phyloP scores from a whole-genome alignment of 768 basidiomycete species.

The Suillus ampliporus region DNA sequence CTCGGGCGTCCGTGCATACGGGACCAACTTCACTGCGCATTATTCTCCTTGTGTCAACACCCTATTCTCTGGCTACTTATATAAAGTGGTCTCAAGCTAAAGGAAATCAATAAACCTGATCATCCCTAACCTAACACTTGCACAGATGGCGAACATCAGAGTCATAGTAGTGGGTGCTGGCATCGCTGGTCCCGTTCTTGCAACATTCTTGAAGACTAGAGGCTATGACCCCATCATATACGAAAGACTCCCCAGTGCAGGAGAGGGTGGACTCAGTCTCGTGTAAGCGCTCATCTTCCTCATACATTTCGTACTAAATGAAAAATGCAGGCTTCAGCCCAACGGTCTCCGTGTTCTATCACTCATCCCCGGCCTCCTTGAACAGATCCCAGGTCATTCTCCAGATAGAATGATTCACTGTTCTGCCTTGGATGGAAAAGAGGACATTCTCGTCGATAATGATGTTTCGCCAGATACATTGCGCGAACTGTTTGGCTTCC shows the following conservation, averaged over 20 bases:
- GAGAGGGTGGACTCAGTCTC: slow-evolving; percentile 39
- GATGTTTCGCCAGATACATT: slow-evolving; percentile 28
- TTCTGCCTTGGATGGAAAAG: slow-evolving; percentile 31
- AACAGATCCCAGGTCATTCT: slow-evolving; percentile 27
- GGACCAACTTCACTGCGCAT: neutral
- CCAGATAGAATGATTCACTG: slow-evolving; percentile 18
- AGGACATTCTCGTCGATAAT: slow-evolving; percentile 32
- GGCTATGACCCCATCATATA: slow-evolving; percentile 45
- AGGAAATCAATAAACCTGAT: no score
- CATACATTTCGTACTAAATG: neutral
- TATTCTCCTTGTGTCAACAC: no score
- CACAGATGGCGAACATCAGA: slow-evolving; percentile 25
- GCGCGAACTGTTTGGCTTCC: slow-evolving; percentile 26
- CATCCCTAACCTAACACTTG: neutral
- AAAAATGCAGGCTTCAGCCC: slow-evolving; percentile 29
- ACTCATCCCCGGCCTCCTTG: slow-evolving; percentile 33
- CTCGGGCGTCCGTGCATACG: neutral
- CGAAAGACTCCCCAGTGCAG: slow-evolving; percentile 30
- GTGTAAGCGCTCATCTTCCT: slow-evolving; percentile 27
- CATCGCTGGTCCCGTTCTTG: slow-evolving; percentile 47
- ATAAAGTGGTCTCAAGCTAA: no score
- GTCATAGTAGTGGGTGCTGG: slow-evolving; percentile 46
- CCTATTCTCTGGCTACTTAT: no score
- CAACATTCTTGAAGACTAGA: slow-evolving; percentile 42
- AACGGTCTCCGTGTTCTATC: slow-evolving; percentile 35